Base-by-base conservation (phyloP, 345 rosid genomes). In the Brassica rapa region DNA sequence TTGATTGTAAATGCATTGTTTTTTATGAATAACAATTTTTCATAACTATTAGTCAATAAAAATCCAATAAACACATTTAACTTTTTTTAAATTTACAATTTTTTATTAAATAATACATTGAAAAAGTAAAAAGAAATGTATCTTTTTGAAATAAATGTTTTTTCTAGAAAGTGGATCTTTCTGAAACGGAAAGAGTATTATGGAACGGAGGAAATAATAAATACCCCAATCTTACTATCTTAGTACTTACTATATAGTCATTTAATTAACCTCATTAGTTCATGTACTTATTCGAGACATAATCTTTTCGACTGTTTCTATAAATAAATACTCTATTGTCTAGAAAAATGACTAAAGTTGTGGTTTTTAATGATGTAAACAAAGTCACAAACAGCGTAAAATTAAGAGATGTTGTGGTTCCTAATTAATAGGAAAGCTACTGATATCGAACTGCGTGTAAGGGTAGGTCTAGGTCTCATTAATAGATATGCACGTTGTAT, bases 401-500 rank as follows among this genome's bases (percentile, higher is more conserved):
- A 68, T 49, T 61, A 79, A 73, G 74, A 73, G 78, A 61, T 68
- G 21, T 62, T 73, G 73, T 61, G 51, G 68, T 77, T 69, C 77
- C 68, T 72, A 79, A 61, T 73, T 73, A 79, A 73, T 79, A 61
- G 70, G 82, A 79, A 67, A 79, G 75, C 79, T 69, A 74, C 75
- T 68, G 79, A 80, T 80, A 74, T 80, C 62, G 79, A 79, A 74
- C 51, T 80, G 82, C 3, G 75, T 80, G 82, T 74, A 74, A 53
- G 21, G 82, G 79, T 74, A 62, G 82, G 82, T 80, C 64, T 80
- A 53, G 82, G 82, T 80, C 73, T 80, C 79, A 80, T 80, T 74
- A 68, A 73, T 35, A 73, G 71, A 79, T 66, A 68, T 74, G 75
- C 75, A 79, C 74, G 78, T 74, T 74, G 71, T 74, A 67, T 62